Percentiles rank a stretch among this genome's conserved stretches.
Evolutionary conservation across 257 asterid genomes (phyloP).

Genomic region (Penstemon barbatus): DNA sequence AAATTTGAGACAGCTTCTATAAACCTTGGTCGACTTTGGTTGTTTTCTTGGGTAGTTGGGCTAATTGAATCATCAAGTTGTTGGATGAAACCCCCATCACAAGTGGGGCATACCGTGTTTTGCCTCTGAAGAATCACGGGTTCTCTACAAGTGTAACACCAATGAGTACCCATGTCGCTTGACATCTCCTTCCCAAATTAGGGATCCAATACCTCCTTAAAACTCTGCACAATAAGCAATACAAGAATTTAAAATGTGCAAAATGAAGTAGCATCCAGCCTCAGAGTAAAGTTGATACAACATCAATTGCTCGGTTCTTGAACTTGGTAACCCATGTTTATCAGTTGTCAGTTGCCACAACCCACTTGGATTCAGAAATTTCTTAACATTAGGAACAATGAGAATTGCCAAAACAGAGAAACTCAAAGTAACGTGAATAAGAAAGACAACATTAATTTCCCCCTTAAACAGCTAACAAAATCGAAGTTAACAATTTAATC

Average conservation of each 20-base stretch:
- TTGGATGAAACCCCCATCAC: slow-evolving; percentile 77
- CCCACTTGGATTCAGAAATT: no score
- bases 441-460: no score
- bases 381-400: no score
- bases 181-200: slow-evolving; percentile 49
- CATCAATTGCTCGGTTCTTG: neutral
- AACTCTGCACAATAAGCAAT: neutral
- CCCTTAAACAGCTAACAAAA: no score
- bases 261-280: slow-evolving; percentile 14
- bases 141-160: slow-evolving; percentile 86
- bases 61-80: slow-evolving; percentile 63
- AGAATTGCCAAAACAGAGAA: no score
- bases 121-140: slow-evolving; percentile 52
- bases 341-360: no score
- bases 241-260: neutral
- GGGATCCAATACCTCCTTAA: slow-evolving; percentile 20
- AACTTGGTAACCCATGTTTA: neutral
- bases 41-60: slow-evolving; percentile 39
- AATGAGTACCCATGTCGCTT: slow-evolving; percentile 58
- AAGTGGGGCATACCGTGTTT: slow-evolving; percentile 52
- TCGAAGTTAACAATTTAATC: no score
- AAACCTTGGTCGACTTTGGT: slow-evolving; percentile 79
- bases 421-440: no score
- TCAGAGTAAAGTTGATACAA: slow-evolving; percentile 10
- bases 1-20: slow-evolving; percentile 71